A percentile compares a stretch with the other conserved stretches of the same genome.
These are phyloP conservation scores for Ogataea pignaliae DNA, from an alignment of 805 yeast species.

Conservation along the genomic window DNA sequence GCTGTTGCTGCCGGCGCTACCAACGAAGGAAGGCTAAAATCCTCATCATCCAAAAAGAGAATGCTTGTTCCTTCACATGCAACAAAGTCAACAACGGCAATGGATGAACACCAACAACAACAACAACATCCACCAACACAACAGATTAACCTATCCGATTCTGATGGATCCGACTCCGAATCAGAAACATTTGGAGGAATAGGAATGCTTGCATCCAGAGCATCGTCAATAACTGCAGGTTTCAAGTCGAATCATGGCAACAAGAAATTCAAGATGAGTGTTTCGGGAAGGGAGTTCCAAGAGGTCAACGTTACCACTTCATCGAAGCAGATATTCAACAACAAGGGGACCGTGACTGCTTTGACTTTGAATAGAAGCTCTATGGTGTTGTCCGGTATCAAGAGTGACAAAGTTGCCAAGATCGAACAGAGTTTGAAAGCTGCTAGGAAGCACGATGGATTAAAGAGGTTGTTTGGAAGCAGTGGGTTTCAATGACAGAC, in stretches of 20 bases:
- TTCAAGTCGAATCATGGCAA: slow-evolving; percentile 16
- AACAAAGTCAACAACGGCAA: not conserved
- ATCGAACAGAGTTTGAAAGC: slow-evolving; percentile 17
- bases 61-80: not conserved
- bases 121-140: not conserved
- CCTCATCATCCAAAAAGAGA: not conserved
- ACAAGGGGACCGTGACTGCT: slow-evolving; percentile 26
- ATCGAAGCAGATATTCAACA: slow-evolving; percentile 19
- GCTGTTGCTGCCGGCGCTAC: slow-evolving; percentile 13
- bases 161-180: slow-evolving; percentile 7
- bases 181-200: slow-evolving; percentile 10
- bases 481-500: slow-evolving; percentile 11
- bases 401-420: slow-evolving; percentile 13
- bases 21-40: not conserved
- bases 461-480: slow-evolving; percentile 10
- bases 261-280: slow-evolving; percentile 16
- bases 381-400: not conserved
- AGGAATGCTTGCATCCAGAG: slow-evolving; percentile 21
- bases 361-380: slow-evolving; percentile 14
- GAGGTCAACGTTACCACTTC: slow-evolving; percentile 29
- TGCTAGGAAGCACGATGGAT: slow-evolving; percentile 6
- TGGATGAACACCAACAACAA: not conserved
- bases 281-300: slow-evolving; percentile 22
- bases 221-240: slow-evolving; percentile 27
- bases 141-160: not conserved